These are phyloP conservation scores for Dissophora globulifera DNA, from an alignment of 192 early-diverging fungal genomes.

Conservation along the genomic window DNA sequence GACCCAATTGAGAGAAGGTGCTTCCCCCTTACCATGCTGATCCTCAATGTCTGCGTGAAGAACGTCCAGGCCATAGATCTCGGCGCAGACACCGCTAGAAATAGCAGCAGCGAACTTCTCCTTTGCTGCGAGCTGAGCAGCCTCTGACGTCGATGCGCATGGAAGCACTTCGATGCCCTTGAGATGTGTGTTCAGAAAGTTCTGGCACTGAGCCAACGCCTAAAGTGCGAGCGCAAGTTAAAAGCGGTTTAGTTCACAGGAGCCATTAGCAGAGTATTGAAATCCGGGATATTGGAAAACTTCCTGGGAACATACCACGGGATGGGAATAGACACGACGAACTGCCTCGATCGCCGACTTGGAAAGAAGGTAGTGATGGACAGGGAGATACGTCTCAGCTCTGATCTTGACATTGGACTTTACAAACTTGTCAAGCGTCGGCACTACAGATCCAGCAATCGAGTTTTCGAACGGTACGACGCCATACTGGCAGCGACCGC, in stretches of 20 bases:
- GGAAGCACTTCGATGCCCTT: constrained; percentile 77
- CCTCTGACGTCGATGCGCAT: constrained; percentile 85
- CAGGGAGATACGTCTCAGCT: constrained; percentile 82
- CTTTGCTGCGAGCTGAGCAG: constrained; percentile 85
- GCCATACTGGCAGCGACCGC: constrained; percentile 83
- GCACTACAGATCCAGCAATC: constrained; percentile 83
- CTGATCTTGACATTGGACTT: constrained; percentile 73
- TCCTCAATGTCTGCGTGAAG: constrained; percentile 85
- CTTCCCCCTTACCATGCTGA: constrained; percentile 59
- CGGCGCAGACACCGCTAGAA: constrained; percentile 80
- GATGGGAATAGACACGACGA: constrained; percentile 81
- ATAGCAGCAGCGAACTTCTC: constrained; percentile 86
- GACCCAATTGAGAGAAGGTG: too few species aligned
- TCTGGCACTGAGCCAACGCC: constrained; percentile 85
- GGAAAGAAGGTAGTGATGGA: constrained; percentile 86
- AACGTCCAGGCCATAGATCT: constrained; percentile 82
- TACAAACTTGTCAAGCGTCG: constrained; percentile 86
- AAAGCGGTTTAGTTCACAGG: too few species aligned
- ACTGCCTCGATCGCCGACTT: constrained; percentile 72
- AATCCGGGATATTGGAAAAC: too few species aligned
- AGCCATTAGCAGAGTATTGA: neutral
- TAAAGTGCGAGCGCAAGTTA: constrained; percentile 29
- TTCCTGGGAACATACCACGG: constrained; percentile 62
- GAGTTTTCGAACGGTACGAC: constrained; percentile 98
- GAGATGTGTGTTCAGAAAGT: constrained; percentile 77